Evolutionary conservation across 129 eudicot genomes (phyloP), one percentile per base, ranked within the genome.

Genomic region (Flaveria ramosissima): DNA sequence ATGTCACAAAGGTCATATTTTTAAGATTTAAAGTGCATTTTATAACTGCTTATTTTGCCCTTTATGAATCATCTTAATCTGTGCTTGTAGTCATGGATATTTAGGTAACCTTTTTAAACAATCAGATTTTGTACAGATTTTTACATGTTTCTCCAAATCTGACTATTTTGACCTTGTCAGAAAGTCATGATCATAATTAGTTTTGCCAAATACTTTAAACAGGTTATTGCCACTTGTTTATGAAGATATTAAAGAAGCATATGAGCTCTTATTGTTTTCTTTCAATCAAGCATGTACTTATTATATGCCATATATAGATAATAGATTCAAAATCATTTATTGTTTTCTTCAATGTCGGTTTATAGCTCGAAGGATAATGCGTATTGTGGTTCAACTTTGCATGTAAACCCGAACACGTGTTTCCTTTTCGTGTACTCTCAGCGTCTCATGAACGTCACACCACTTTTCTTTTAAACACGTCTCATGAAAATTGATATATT

Each of bases 1-100:
- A 92, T 87, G 96, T 92, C 59, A 92, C 97, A 56, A 92, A 92
- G 96, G 97, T 92, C 67, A 30, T 39, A 43, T 60, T 51, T 61
- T 76, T 23, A n/a, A 52, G 5, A 56, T 19, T 19, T 21, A 47
- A 59, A 24, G 14, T 43, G 11, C 59, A 4, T 75, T 60, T 74
- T 21, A 0, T 10, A 16, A 27, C n/a, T 46, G 17, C 13, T 75
- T n/a, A 17, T 68, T 63, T 65, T 13, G 32, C 61, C 36, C 64
- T 75, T 47, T 23, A 75, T 12, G 24, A 76, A 46, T 63, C 13
- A 46, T 30, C 8, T 30, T 30, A 63, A 15, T 7, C 14, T 15
- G 14, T 24, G 30, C 66, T 46, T 68, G 10, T 23, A 36, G 24
- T 65, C 70, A 32, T 62, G 78, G 20, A 63, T 63, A 15, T 0